Percentiles rank a stretch among this genome's conserved stretches.
These are phyloP conservation scores for Helicostylum pulchrum DNA, from an alignment of 192 early-diverging fungal species.

Conservation along the genomic window DNA sequence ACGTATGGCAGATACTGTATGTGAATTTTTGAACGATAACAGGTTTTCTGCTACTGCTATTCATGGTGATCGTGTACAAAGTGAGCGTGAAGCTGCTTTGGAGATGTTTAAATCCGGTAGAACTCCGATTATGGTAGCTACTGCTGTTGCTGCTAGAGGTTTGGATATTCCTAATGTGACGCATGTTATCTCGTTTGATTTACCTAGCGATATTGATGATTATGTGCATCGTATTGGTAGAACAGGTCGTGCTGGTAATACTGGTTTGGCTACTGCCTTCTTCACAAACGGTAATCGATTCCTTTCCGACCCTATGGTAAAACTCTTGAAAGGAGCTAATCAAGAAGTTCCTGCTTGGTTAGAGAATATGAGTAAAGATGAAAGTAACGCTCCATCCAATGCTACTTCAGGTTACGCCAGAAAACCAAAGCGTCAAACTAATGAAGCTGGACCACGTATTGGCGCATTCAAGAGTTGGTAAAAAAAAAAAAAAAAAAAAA, in stretches of 20 bases:
- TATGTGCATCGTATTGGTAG: slow-evolving; percentile 97
- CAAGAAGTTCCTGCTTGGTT: slow-evolving; percentile 89
- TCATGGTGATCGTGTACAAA: slow-evolving; percentile 96
- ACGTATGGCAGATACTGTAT: slow-evolving; percentile 85
- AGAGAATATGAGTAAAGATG: slow-evolving; percentile 59
- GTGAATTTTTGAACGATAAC: slow-evolving; percentile 75
- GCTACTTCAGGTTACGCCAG: too few relatives aligned
- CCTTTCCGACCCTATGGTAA: slow-evolving; percentile 76
- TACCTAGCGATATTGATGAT: slow-evolving; percentile 94
- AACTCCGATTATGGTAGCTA: slow-evolving; percentile 92
- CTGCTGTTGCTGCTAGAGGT: slow-evolving; percentile 96
- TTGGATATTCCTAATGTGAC: slow-evolving; percentile 83
- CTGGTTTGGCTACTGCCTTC: slow-evolving; percentile 87
- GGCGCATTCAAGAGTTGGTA: background rate
- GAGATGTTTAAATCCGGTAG: slow-evolving; percentile 81
- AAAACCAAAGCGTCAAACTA: too few relatives aligned
- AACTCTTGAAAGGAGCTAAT: slow-evolving; percentile 86
- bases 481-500: too few relatives aligned
- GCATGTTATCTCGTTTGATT: slow-evolving; percentile 93
- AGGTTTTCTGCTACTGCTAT: slow-evolving; percentile 87
- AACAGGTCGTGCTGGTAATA: slow-evolving; percentile 95
- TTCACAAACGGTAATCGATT: slow-evolving; percentile 80
- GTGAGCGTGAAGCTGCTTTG: slow-evolving; percentile 94
- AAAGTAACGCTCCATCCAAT: background rate
- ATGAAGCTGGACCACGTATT: background rate